Base-by-base conservation (phyloP, 2,329 filamentous ascomycete species). In the Dothistroma pini region DNA sequence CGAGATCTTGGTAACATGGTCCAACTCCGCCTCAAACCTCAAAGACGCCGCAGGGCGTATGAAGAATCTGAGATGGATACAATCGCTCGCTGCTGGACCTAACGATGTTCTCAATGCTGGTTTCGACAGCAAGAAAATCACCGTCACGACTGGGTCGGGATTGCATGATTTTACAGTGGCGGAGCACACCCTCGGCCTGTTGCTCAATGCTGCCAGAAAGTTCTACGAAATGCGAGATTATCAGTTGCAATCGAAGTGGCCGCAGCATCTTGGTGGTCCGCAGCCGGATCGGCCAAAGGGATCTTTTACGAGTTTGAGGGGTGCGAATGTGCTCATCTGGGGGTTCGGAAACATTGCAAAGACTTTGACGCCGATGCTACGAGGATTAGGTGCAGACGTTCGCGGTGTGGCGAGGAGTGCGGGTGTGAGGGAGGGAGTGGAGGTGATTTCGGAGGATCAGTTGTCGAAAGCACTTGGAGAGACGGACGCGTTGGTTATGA, bases 401-500 rank as follows among this genome's bases (percentile, higher is more conserved):
- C 77, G 72, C 38, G 86, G 86, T 56, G 72, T 89, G 1, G 86
- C 86, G 12, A 78, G 86, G 12, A 71, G 70, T 9, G 68, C 79
- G 0, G 86, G 86, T 9, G 83, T 88, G 14, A 78, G 86, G 52
- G 74, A 83, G 60, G 86, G 85, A 16, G 76, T 84, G 49, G 78
- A 87, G 76, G 81, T 88, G 58, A 82, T 79, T 72, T 72, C 68
- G 56, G 84, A 87, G 71, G 81, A 84, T 58, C 76, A 74, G 50
- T 77, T 88, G 49, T 63, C 79, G 4, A 75, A 82, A 63, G 72
- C 87, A 34, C 77, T 88, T 38, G 76, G 80, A 34, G 69, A 80
- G 70, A 86, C 85, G 0, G 86, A 88, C 68, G 86, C 84, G 0
- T 77, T 88, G n/a, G 84, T 88, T 67, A 87, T 88, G 85, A 87